phyloP scores from a whole-genome alignment of 352 stramenopile species.

The Aphanomyces euteiches region DNA sequence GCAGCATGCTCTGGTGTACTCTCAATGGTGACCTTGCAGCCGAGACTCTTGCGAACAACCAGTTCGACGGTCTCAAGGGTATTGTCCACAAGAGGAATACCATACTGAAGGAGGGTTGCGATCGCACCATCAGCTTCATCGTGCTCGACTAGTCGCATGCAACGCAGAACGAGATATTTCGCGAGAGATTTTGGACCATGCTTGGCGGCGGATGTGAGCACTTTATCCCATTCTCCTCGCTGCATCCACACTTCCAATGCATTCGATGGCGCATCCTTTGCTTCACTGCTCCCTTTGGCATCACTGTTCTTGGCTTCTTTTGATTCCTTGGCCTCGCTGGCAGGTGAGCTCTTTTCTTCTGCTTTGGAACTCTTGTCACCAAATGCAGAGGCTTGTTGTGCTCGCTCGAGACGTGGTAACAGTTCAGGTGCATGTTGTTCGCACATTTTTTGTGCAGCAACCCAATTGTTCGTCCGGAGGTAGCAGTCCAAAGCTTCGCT shows the following conservation, averaged over 20 bases:
- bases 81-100: slow-evolving; percentile 57
- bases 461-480: slow-evolving; percentile 72
- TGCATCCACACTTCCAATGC: slow-evolving; percentile 91
- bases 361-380: slow-evolving; percentile 30
- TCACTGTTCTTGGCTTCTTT: neutral
- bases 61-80: slow-evolving; percentile 54
- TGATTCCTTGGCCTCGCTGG: neutral
- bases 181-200: slow-evolving; percentile 64
- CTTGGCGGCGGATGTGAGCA: slow-evolving; percentile 82
- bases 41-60: slow-evolving; percentile 55
- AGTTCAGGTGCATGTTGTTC: slow-evolving; percentile 75
- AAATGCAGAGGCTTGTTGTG: slow-evolving; percentile 77
- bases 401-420: slow-evolving; percentile 73
- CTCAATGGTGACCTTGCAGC: slow-evolving; percentile 47
- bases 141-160: slow-evolving; percentile 61
- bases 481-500: slow-evolving; percentile 90
- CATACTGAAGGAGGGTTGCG: slow-evolving; percentile 70
- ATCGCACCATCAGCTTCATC: slow-evolving; percentile 74
- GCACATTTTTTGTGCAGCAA: slow-evolving; percentile 65
- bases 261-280: slow-evolving; percentile 36
- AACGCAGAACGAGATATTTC: slow-evolving; percentile 86
- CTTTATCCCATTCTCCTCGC: slow-evolving; percentile 90
- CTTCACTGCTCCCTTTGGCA: slow-evolving; percentile 39
- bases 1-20: slow-evolving; percentile 42
- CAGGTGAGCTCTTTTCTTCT: slow-evolving; percentile 3